phyloP scores from a whole-genome alignment of 2,329 filamentous ascomycete species.

The Lecanicillium sp. region DNA sequence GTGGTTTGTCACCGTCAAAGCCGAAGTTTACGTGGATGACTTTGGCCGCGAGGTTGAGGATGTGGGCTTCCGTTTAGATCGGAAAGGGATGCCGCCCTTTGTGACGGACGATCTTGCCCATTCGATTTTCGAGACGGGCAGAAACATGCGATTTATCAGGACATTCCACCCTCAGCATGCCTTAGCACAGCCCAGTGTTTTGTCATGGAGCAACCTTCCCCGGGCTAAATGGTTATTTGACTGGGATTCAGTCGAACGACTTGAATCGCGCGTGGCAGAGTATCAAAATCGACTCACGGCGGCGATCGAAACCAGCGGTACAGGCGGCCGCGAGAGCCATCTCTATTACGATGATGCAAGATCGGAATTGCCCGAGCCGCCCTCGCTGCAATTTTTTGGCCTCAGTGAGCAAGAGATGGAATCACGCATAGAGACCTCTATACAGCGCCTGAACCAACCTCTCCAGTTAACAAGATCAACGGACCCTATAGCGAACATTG shows the following conservation, averaged over 20 bases:
- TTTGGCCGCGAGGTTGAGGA: constrained; percentile 49
- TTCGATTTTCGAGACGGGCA: constrained; percentile 71
- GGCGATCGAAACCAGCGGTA: constrained; percentile 13
- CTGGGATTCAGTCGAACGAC: constrained; percentile 59
- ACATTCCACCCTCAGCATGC: constrained; percentile 65
- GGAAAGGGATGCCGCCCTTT: constrained; percentile 62
- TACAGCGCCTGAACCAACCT: constrained; percentile 32
- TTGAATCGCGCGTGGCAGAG: constrained; percentile 51
- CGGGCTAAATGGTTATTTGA: constrained; percentile 60
- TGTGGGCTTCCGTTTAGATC: constrained; percentile 55
- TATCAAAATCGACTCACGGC: constrained; percentile 23
- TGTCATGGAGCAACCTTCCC: constrained; percentile 43
- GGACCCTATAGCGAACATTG: constrained; percentile 32
- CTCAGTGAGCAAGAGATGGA: constrained; percentile 38
- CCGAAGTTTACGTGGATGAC: constrained; percentile 48
- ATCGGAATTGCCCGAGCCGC: too few relatives aligned
- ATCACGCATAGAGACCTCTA: constrained; percentile 41
- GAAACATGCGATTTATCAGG: constrained; percentile 66
- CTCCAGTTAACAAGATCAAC: constrained; percentile 13
- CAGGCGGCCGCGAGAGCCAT: background rate
- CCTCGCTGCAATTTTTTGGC: constrained; percentile 38
- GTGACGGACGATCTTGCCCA: constrained; percentile 61
- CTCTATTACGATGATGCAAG: too few relatives aligned
- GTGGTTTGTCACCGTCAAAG: constrained; percentile 54
- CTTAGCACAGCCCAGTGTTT: constrained; percentile 45